Evolutionary conservation across 2,329 filamentous ascomycete species (phyloP).

Genomic region (Botryotinia convoluta): DNA sequence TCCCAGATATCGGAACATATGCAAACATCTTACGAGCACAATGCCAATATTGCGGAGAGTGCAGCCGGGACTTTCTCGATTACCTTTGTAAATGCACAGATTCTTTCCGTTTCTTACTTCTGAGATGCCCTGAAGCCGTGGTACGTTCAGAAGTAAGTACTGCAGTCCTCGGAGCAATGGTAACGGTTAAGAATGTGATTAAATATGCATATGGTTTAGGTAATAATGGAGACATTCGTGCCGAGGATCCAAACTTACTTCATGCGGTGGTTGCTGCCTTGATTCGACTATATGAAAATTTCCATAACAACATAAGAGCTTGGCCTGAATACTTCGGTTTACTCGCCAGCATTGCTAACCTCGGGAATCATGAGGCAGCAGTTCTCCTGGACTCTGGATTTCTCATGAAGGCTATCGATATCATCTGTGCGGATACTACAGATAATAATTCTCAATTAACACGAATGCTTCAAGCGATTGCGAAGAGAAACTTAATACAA

Average conservation of each 20-base stretch:
- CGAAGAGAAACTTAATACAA: constrained; percentile 46
- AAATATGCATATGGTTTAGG: constrained; percentile 48
- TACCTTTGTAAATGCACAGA: constrained; percentile 58
- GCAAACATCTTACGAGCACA: constrained; percentile 51
- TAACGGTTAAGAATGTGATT: constrained; percentile 49
- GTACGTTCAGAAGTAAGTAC: constrained; percentile 54
- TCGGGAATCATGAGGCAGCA: constrained; percentile 58
- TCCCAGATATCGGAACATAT: constrained; percentile 59
- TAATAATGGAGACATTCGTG: constrained; percentile 33
- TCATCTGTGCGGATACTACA: constrained; percentile 36
- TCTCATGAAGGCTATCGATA: constrained; percentile 47
- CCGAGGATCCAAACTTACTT: constrained; percentile 37
- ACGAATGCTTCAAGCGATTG: constrained; percentile 52
- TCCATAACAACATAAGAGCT: constrained; percentile 60
- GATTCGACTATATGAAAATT: constrained; percentile 56
- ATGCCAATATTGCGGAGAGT: constrained; percentile 50
- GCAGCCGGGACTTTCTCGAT: constrained; percentile 57
- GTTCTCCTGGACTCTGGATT: constrained; percentile 61
- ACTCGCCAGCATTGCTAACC: constrained; percentile 61
- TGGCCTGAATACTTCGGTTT: constrained; percentile 77
- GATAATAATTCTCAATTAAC: constrained; percentile 48
- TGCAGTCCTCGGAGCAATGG: constrained; percentile 53
- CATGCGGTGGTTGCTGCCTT: constrained; percentile 46
- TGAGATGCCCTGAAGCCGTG: constrained; percentile 55
- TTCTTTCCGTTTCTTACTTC: constrained; percentile 62